phyloP scores from a whole-genome alignment of 352 stramenopile species.

The Phytophthora macrochlamydospora region DNA sequence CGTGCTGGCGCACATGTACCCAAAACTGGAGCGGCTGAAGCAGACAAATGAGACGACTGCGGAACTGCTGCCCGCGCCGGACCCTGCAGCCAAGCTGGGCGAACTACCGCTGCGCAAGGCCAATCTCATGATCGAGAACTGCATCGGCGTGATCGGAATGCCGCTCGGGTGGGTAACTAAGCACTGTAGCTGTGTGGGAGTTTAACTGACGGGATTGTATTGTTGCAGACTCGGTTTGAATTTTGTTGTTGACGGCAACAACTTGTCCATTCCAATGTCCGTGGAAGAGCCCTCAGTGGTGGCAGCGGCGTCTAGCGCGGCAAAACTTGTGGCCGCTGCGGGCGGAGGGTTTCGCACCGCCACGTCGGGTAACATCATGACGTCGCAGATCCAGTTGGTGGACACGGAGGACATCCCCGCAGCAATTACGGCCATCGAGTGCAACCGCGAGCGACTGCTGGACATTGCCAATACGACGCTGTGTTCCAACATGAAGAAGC shows the following conservation, averaged over 20 bases:
- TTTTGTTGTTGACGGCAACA: constrained; percentile 85
- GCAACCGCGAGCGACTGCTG: constrained; percentile 62
- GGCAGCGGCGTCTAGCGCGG: constrained; percentile 79
- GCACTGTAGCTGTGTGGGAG: too few relatives aligned
- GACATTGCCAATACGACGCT: constrained; percentile 77
- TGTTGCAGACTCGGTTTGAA: constrained; percentile 71
- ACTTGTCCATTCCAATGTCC: constrained; percentile 82
- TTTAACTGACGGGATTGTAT: constrained; percentile 3
- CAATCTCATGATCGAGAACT: constrained; percentile 92
- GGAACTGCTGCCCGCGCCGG: constrained; percentile 20
- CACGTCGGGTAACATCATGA: constrained; percentile 88
- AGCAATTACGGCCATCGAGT: constrained; percentile 57
- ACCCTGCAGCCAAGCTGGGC: constrained; percentile 56
- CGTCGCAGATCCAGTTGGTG: constrained; percentile 85
- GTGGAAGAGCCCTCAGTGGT: constrained; percentile 89
- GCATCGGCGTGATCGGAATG: constrained; percentile 84
- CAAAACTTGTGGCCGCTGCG: constrained; percentile 78
- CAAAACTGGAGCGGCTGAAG: constrained; percentile 57
- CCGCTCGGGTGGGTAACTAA: constrained; percentile 67
- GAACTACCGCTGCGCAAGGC: constrained; percentile 78
- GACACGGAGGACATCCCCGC: constrained; percentile 64
- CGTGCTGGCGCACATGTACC: constrained; percentile 88
- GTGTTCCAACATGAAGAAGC: constrained; percentile 88
- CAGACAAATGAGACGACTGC: constrained; percentile 15
- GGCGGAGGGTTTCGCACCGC: constrained; percentile 77